A percentile compares a stretch with the other conserved stretches of the same genome.
Conservation (phyloP, 441 rosid species). For the Jatropha podagrica region DNA sequence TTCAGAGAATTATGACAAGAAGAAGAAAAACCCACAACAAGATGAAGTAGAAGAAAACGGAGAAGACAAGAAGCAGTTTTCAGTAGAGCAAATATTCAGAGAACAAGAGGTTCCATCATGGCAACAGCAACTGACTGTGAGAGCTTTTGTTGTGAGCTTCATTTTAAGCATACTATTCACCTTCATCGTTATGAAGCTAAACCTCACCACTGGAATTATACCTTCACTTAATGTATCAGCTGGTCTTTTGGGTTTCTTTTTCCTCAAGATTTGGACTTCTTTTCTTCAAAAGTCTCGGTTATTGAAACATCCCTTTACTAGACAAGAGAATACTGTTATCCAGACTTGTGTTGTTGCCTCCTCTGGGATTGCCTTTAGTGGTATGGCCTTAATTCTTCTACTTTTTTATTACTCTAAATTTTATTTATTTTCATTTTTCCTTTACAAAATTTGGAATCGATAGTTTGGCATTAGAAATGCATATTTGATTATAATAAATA, state of each 20-base stretch:
- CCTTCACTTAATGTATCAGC: constrained; percentile 84
- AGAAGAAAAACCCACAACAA: constrained; percentile 3
- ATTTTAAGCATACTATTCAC: constrained; percentile 60
- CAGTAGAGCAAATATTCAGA: constrained; percentile 58
- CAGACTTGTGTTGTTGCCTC: constrained; percentile 93
- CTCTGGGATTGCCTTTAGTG: constrained; percentile 88
- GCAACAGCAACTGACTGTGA: constrained; percentile 62
- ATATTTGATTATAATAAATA: neutral
- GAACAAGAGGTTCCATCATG: constrained; percentile 60
- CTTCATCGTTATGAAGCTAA: constrained; percentile 86
- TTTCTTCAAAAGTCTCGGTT: constrained; percentile 43
- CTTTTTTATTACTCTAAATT: neutral
- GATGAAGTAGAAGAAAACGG: constrained; percentile 21
- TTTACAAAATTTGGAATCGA: neutral
- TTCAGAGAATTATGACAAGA: neutral
- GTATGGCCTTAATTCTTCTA: constrained; percentile 26
- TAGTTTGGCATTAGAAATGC: too few relatives aligned
- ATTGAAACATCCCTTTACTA: constrained; percentile 67
- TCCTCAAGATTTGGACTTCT: constrained; percentile 72
- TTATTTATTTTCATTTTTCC: neutral
- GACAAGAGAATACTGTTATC: constrained; percentile 86
- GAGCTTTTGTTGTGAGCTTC: constrained; percentile 75
- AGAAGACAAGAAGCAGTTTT: constrained; percentile 27
- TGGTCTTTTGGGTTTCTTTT: constrained; percentile 79
- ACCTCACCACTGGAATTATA: constrained; percentile 75